phyloP scores from a whole-genome alignment of 192 early-diverging fungal species.

The Lobosporangium transversale region DNA sequence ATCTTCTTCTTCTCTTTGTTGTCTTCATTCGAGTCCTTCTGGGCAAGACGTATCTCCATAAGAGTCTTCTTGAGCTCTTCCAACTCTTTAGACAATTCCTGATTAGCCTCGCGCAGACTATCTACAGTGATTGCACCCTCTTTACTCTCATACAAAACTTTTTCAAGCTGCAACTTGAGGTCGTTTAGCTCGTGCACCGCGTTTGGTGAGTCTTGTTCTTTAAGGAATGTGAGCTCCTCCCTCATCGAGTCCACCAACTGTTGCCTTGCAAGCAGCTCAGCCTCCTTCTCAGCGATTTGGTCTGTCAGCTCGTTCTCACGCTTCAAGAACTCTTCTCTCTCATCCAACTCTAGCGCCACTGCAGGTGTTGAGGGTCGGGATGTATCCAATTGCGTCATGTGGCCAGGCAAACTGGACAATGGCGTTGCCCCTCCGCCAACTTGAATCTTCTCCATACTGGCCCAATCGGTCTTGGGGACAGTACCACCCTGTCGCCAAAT shows the following conservation, averaged over 20 bases:
- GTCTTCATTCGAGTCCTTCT: slow-evolving; percentile 62
- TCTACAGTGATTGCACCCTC: slow-evolving; percentile 92
- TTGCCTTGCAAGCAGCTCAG: slow-evolving; percentile 73
- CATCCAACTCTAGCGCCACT: slow-evolving; percentile 82
- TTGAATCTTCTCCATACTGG: slow-evolving; percentile 62
- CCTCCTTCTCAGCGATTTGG: slow-evolving; percentile 91
- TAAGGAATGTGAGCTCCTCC: slow-evolving; percentile 78
- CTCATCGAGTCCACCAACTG: slow-evolving; percentile 69
- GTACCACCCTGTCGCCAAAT: slow-evolving; percentile 88
- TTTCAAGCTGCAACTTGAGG: slow-evolving; percentile 86
- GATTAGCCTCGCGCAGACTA: slow-evolving; percentile 85
- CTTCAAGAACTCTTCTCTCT: slow-evolving; percentile 93
- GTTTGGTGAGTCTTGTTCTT: slow-evolving; percentile 66
- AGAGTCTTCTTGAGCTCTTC: slow-evolving; percentile 78
- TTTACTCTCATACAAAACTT: slow-evolving; percentile 87
- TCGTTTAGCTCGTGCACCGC: slow-evolving; percentile 73
- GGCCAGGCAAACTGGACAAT: slow-evolving; percentile 49
- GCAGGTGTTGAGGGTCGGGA: slow-evolving; percentile 82
- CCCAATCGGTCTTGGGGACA: slow-evolving; percentile 72
- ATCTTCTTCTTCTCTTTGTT: slow-evolving; percentile 83
- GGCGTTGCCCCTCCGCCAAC: slow-evolving; percentile 55
- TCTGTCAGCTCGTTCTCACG: slow-evolving; percentile 97
- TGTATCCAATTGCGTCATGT: slow-evolving; percentile 59
- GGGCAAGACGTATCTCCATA: slow-evolving; percentile 60
- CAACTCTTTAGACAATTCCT: slow-evolving; percentile 78